Evolutionary conservation across 345 rosid genomes (phyloP), one percentile per base, ranked within the genome.

Genomic region (Microthlaspi erraticum): DNA sequence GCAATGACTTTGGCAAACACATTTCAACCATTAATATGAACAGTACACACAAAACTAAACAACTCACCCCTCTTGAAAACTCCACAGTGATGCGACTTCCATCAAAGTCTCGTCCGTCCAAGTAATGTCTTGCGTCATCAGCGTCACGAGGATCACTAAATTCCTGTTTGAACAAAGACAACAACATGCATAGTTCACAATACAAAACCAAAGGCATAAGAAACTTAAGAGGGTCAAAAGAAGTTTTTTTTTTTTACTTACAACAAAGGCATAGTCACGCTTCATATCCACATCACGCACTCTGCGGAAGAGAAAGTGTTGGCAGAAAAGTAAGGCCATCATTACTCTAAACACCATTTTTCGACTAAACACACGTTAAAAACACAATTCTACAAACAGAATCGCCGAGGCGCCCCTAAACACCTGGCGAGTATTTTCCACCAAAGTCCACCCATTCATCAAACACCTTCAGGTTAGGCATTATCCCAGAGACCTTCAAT

Each of bases 251-350:
- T 80, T 88, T 37, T 17, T 8, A 77, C 83, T 80, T 88, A 93
- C 98, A 83, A 93, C 93, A 81, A 93, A 93, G 46, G 98, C 98
- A 64, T 83, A 93, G 79, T 93, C 97, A 71, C 93, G 88, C 98
- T 92, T 92, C 98, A 92, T 88, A 90, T 92, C 98, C 96, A 92
- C 97, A 86, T 88, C 92, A 60, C 96, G 93, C 72, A 90, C 82
- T 90, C 98, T 93, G 97, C 87, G 93, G 44, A 65, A 73, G 76
- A 73, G 76, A 93, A 93, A 90, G 73, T 81, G 92, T 86, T 88
- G 81, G 96, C 90, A 93, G 83, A 93, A 88, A 93, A 87, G 88
- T 90, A 90, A 90, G 96, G 97, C 89, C 98, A 90, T 93, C 96
- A 78, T 83, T 79, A 87, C 85, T 82, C 51, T 87, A 88, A 86